Conservation (phyloP, 108 stramenopile species). For the Skeletonema marinoi region DNA sequence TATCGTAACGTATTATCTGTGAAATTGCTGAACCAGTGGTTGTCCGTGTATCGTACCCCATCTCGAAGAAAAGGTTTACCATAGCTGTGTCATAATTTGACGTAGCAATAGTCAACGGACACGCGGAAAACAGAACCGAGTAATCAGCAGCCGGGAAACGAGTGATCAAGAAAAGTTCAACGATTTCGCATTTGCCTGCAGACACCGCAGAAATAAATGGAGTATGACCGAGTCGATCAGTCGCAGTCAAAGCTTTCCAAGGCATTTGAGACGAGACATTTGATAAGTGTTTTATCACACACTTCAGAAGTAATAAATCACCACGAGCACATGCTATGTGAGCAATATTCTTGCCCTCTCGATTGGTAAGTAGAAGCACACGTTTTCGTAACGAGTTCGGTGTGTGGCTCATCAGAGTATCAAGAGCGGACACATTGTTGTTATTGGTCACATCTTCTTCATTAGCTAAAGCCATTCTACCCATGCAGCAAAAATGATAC, state of each 20-base stretch:
- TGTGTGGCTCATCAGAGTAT: constrained; percentile 21
- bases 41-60: constrained; percentile 12
- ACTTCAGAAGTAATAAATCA: constrained; percentile 52
- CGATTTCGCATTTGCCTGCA: constrained; percentile 59
- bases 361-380: constrained; percentile 52
- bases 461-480: background rate
- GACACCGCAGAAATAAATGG: constrained; percentile 68
- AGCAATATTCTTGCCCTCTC: constrained; percentile 49
- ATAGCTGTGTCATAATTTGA: constrained; percentile 57
- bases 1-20: constrained; percentile 8
- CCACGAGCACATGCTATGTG: constrained; percentile 67
- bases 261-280: background rate
- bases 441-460: background rate
- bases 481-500: constrained; percentile 45
- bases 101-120: constrained; percentile 66
- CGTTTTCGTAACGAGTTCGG: constrained; percentile 35
- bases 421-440: constrained; percentile 11
- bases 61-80: constrained; percentile 62
- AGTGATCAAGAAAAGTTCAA: constrained; percentile 64
- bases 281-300: constrained; percentile 34
- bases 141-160: constrained; percentile 17
- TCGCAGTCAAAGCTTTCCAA: constrained; percentile 53
- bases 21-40: background rate
- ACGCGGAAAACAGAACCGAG: constrained; percentile 33
- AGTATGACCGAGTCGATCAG: constrained; percentile 48